Conservation (phyloP, 2,329 filamentous ascomycete genomes). For the Ophiocordyceps robertsii region DNA sequence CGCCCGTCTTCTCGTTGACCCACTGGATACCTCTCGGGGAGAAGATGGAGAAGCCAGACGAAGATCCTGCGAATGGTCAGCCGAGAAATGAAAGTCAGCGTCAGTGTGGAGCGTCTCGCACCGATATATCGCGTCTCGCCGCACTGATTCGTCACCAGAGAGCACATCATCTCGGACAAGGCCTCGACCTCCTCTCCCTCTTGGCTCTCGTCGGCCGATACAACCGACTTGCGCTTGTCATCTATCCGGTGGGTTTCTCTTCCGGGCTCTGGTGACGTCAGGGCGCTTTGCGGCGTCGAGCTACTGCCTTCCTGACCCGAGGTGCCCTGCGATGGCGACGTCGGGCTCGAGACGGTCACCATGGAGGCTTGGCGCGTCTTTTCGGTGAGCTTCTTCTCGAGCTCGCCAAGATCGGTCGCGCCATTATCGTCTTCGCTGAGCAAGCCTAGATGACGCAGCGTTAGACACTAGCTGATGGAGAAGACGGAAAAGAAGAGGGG, state of each 20-base stretch:
- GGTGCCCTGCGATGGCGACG: slow-evolving; percentile 35
- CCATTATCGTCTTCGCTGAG: slow-evolving; percentile 76
- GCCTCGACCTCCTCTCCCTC: slow-evolving; percentile 63
- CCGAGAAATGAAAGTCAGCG: background rate
- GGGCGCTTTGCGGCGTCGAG: slow-evolving; percentile 38
- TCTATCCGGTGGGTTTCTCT: slow-evolving; percentile 19
- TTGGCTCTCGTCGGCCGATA: slow-evolving; percentile 26
- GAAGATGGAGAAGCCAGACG: slow-evolving; percentile 96
- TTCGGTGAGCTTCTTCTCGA: slow-evolving; percentile 64
- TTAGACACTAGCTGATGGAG: background rate
- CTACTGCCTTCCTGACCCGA: slow-evolving; percentile 27
- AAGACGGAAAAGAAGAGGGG: background rate
- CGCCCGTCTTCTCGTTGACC: slow-evolving; percentile 97
- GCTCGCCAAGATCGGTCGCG: slow-evolving; percentile 71
- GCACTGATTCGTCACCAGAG: slow-evolving; percentile 83
- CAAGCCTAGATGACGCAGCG: slow-evolving; percentile 37
- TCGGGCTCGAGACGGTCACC: slow-evolving; percentile 30
- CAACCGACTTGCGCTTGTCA: slow-evolving; percentile 21
- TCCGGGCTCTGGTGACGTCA: slow-evolving; percentile 36
- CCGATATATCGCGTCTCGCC: slow-evolving; percentile 95
- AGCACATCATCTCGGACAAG: slow-evolving; percentile 98
- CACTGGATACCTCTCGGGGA: slow-evolving; percentile 96
- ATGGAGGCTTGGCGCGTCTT: slow-evolving; percentile 39
- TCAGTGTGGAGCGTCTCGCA: slow-evolving; percentile 25
- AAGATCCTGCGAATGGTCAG: slow-evolving; percentile 54